Evolutionary conservation across 2,329 filamentous ascomycete species (phyloP), one percentile per base, ranked within the genome.

Genomic region (Conoideocrella luteorostrata): DNA sequence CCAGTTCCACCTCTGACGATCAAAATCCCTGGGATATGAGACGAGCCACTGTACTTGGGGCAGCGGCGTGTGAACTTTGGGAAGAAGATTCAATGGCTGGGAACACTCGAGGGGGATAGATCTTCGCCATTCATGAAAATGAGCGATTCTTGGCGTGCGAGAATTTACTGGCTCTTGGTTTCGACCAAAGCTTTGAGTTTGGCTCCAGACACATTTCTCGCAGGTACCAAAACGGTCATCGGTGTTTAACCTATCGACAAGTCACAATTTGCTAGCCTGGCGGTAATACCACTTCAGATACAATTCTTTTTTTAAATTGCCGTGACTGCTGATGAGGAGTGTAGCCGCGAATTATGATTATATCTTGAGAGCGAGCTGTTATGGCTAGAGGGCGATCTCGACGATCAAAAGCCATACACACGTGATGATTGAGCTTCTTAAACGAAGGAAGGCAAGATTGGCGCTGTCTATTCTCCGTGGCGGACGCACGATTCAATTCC

Each of bases 251-350:
- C 78, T 0, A 57, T 60, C 0, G 78, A 82, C 52, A 77, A 80
- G 63, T 68, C 78, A 10, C 71, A 80, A 50, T 82, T 78, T 47
- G 78, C 78, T 0, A 78, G 79, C 0, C 61, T 83, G 7, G 75
- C 74, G 11, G 75, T 76, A 0, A n/a, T 82, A 82, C 58, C 82
- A 82, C 61, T 77, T 72, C 54, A 75, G 78, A 4, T 82, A 68
- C 62, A 82, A 82, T n/a, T n/a, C 59, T 82, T 81, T 60, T 82
- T 80, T 64, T 82, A 82, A 51, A 65, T 82, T 5, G 70, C 75
- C 0, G 73, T 82, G 2, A 77, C 77, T 3, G 77, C 77, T 0
- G 62, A 77, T 51, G 62, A 70, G 0, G 70, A 78, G 43, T 77
- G 77, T 1, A 63, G 73, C 48, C 69, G 78, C 9, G 78, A 82